Conservation (phyloP, 352 stramenopile species). For the Globisporangium barbulae region DNA sequence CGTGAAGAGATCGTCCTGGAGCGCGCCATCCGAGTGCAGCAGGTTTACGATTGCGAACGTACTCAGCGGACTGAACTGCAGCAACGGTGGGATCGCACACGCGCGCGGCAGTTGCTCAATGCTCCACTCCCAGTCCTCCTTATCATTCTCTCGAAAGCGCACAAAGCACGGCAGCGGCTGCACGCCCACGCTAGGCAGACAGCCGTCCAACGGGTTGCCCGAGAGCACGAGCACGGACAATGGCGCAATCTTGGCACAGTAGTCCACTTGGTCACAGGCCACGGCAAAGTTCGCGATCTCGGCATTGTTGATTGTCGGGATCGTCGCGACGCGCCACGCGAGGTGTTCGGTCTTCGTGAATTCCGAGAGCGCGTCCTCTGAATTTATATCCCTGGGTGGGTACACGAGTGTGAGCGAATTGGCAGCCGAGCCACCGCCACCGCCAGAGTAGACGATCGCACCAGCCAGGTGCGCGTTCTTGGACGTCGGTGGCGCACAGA, state of each 20-base stretch:
- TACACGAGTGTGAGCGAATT: conserved; percentile 42
- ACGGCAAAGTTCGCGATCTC: conserved; percentile 47
- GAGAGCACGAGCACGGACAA: conserved; percentile 64
- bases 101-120: conserved; percentile 31
- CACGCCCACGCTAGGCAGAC: conserved; percentile 54
- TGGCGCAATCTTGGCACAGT: conserved; percentile 42
- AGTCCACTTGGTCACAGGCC: conserved; percentile 54
- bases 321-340: conserved; percentile 39
- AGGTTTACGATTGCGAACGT: conserved; percentile 42
- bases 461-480: conserved; percentile 46
- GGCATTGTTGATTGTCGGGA: conserved; percentile 45
- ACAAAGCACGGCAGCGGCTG: conserved; percentile 65
- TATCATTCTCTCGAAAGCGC: conserved; percentile 44
- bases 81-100: conserved; percentile 33
- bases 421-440: conserved; percentile 16
- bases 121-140: conserved; percentile 74
- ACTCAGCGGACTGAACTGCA: conserved; percentile 54
- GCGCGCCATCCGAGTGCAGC: conserved; percentile 25
- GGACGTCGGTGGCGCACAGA: conserved; percentile 56
- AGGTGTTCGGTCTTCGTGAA: conserved; percentile 60
- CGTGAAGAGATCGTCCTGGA: conserved; percentile 48
- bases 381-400: conserved; percentile 24
- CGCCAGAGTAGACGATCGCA: conserved; percentile 48
- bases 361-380: conserved; percentile 48
- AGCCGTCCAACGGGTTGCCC: conserved; percentile 70